A percentile compares a stretch with the other conserved stretches of the same genome.
These are phyloP conservation scores for Dimargaris xerosporica DNA, from an alignment of 192 early-diverging fungal genomes.

Conservation along the genomic window DNA sequence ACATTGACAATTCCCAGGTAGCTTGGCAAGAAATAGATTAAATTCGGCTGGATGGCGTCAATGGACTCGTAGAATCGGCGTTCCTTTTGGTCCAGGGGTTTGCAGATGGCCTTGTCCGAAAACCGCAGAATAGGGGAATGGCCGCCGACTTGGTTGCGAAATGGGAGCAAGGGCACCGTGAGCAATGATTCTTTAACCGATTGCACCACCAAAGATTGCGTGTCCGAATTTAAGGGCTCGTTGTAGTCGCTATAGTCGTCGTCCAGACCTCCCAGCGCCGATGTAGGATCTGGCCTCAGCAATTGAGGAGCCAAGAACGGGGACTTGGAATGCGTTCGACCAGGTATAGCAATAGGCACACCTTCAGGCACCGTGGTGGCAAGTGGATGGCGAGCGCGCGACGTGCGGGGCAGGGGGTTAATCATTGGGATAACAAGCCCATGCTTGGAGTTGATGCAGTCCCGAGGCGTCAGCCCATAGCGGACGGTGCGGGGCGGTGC, in stretches of 20 bases:
- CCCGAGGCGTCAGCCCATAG: background rate
- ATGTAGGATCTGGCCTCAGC: background rate
- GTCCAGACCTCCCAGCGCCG: background rate
- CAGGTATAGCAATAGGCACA: background rate
- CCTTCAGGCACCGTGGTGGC: background rate
- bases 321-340: too few species aligned
- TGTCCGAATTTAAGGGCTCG: background rate
- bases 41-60: conserved; percentile 50
- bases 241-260: background rate
- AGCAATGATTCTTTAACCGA: background rate
- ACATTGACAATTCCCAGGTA: conserved; percentile 94
- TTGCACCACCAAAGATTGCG: background rate
- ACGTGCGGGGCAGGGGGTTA: background rate
- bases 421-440: conserved; percentile 11
- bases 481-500: background rate
- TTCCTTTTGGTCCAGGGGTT: conserved; percentile 75
- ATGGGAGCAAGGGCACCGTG: conserved; percentile 49
- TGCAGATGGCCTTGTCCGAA: conserved; percentile 92
- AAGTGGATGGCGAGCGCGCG: background rate
- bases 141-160: conserved; percentile 86
- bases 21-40: conserved; percentile 78
- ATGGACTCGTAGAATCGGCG: conserved; percentile 82
- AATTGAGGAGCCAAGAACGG: background rate
- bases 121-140: conserved; percentile 92
- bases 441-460: conserved; percentile 9